These are phyloP conservation scores for Macadamia integrifolia DNA, from an alignment of 164 flowering plant species.

Conservation along the genomic window DNA sequence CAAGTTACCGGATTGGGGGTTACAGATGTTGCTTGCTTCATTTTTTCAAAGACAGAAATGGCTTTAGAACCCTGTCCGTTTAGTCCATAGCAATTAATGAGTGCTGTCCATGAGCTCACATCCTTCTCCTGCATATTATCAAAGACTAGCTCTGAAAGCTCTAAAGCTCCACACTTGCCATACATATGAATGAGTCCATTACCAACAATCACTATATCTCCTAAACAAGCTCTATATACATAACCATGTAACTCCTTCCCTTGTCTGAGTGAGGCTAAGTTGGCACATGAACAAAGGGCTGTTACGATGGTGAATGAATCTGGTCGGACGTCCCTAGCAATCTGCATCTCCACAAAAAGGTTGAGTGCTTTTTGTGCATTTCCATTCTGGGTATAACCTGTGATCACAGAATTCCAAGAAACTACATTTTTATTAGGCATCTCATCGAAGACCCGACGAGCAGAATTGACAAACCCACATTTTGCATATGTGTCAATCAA, in stretches of 20 bases:
- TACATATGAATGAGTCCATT: constrained; percentile 18
- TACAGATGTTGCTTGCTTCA: constrained; percentile 7
- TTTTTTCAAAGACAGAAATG: constrained; percentile 10
- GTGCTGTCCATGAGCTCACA: constrained; percentile 19
- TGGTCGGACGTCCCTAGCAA: background rate
- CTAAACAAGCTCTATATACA: constrained; percentile 8
- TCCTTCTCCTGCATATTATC: constrained; percentile 12
- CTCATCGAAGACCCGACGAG: constrained; percentile 6
- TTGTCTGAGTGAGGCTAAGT: constrained; percentile 4
- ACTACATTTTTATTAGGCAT: constrained; percentile 10
- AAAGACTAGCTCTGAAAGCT: constrained; percentile 4
- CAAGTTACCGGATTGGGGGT: constrained; percentile 13
- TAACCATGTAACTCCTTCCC: constrained; percentile 15
- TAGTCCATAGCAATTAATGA: constrained; percentile 12
- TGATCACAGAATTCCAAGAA: constrained; percentile 15
- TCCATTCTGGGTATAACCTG: constrained; percentile 9
- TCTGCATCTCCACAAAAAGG: constrained; percentile 13
- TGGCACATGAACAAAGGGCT: constrained; percentile 7
- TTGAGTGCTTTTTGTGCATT: background rate
- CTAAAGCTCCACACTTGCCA: constrained; percentile 14
- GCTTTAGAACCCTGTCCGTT: constrained; percentile 12
- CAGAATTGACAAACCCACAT: constrained; percentile 6
- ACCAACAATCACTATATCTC: background rate
- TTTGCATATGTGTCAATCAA: constrained; percentile 10
- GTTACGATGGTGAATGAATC: constrained; percentile 13